Percentiles rank a stretch among this genome's conserved stretches.
These are phyloP conservation scores for Halophytophthora polymorphica DNA, from an alignment of 352 stramenopile species.

Conservation along the genomic window DNA sequence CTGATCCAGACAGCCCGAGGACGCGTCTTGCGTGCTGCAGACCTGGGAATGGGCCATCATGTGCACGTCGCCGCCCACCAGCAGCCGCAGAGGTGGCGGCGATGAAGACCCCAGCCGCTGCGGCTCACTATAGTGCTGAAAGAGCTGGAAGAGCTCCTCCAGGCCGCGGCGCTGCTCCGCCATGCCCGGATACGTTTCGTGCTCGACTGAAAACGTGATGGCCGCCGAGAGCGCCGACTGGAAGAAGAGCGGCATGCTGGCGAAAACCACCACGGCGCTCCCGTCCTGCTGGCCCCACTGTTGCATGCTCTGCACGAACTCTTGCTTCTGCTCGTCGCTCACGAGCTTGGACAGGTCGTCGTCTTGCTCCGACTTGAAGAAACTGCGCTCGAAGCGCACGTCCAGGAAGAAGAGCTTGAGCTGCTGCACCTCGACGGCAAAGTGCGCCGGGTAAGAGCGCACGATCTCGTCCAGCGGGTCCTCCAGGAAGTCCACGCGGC, in stretches of 20 bases:
- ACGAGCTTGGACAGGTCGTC: slow-evolving; percentile 24
- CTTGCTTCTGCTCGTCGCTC: slow-evolving; percentile 24
- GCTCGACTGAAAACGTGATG: slow-evolving; percentile 51
- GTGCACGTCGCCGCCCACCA: slow-evolving; percentile 68
- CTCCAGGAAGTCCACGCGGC: slow-evolving; percentile 37
- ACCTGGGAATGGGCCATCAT: slow-evolving; percentile 49
- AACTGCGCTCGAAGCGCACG: slow-evolving; percentile 59
- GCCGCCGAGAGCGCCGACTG: slow-evolving; percentile 46
- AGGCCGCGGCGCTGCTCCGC: slow-evolving; percentile 26
- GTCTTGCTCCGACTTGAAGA: slow-evolving; percentile 16
- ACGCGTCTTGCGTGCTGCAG: slow-evolving; percentile 18
- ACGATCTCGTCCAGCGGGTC: slow-evolving; percentile 35
- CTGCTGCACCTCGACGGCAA: slow-evolving; percentile 31
- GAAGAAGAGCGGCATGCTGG: slow-evolving; percentile 65
- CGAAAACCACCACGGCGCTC: slow-evolving; percentile 37
- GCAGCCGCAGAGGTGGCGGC: slow-evolving; percentile 21
- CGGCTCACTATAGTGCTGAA: slow-evolving; percentile 24
- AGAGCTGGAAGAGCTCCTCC: slow-evolving; percentile 33
- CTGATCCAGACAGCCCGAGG: slow-evolving; percentile 43
- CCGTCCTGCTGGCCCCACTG: slow-evolving; percentile 15
- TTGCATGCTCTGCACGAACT: slow-evolving; percentile 13
- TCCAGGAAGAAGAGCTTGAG: slow-evolving; percentile 68
- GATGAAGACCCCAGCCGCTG: slow-evolving; percentile 3
- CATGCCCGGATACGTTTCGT: slow-evolving; percentile 65
- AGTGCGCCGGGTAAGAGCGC: slow-evolving; percentile 34